A percentile compares a stretch with the other conserved stretches of the same genome.
phyloP scores from a whole-genome alignment of 345 rosid genomes.

The Pelargonium nanum region DNA sequence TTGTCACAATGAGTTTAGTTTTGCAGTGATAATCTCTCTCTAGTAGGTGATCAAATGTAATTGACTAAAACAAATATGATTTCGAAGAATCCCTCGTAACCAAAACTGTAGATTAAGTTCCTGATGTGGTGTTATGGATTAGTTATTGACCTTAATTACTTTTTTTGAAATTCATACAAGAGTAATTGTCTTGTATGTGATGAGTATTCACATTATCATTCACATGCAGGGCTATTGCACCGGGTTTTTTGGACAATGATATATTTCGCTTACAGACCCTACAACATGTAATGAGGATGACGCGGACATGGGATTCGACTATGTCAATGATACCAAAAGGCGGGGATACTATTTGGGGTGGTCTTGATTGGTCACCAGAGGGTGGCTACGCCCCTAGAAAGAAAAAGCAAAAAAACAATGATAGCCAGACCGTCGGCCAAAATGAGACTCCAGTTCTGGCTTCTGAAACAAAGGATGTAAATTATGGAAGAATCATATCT shows the following conservation, averaged over 20 bases:
- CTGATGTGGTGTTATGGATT: too few relatives aligned
- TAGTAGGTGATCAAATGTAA: too few relatives aligned
- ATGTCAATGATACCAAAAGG: constrained; percentile 96
- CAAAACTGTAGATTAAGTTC: too few relatives aligned
- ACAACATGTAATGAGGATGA: constrained; percentile 75
- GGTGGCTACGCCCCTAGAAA: constrained; percentile 37
- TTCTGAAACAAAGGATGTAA: constrained; percentile 30
- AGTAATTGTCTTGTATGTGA: background rate
- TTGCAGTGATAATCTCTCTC: too few relatives aligned
- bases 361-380: constrained; percentile 90
- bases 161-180: background rate
- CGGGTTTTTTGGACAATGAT: constrained; percentile 74
- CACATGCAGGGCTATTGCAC: constrained; percentile 77
- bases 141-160: background rate
- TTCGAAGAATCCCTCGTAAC: background rate
- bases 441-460: constrained; percentile 19
- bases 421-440: constrained; percentile 17
- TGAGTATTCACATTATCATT: background rate
- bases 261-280: constrained; percentile 73
- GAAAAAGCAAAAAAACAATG: constrained; percentile 36
- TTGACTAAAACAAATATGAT: constrained; percentile 5
- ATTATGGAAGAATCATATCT: constrained; percentile 84
- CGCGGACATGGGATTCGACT: constrained; percentile 89
- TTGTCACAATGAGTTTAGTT: background rate
- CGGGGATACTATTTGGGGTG: constrained; percentile 94